Evolutionary conservation across 139 green algal genomes (phyloP).

Genomic region (Tetraselmis chui): DNA sequence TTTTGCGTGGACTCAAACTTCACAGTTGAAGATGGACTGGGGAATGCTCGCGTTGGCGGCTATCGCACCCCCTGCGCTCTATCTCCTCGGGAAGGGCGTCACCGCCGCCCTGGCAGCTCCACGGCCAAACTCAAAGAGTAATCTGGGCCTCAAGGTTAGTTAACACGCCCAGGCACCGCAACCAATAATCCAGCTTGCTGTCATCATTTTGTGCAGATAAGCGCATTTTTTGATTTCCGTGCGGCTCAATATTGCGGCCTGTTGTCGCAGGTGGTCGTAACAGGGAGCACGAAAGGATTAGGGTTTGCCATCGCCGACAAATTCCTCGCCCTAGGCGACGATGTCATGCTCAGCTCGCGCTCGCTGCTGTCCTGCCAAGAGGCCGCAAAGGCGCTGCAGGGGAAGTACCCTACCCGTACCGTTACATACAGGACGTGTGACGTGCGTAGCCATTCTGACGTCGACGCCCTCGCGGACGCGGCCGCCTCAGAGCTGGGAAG

Average conservation of each 20-base stretch:
- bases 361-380: neutral
- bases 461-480: neutral
- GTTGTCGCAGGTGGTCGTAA: neutral
- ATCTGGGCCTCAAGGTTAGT: neutral
- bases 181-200: no score
- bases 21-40: neutral
- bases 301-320: conserved; percentile 22
- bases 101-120: neutral
- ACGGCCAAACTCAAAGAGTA: neutral
- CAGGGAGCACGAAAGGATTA: conserved; percentile 33
- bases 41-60: neutral
- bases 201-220: no score
- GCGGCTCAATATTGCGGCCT: no score
- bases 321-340: conserved; percentile 2
- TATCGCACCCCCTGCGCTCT: neutral
- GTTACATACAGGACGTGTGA: neutral
- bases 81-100: neutral
- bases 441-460: neutral
- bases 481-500: neutral
- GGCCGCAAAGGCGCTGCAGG: neutral
- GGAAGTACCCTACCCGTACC: neutral
- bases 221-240: no score
- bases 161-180: no score
- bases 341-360: neutral
- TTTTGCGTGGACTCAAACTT: no score